Conservation (phyloP, 1,284 basidiomycete genomes). For the Pseudozyma flocculosa region DNA sequence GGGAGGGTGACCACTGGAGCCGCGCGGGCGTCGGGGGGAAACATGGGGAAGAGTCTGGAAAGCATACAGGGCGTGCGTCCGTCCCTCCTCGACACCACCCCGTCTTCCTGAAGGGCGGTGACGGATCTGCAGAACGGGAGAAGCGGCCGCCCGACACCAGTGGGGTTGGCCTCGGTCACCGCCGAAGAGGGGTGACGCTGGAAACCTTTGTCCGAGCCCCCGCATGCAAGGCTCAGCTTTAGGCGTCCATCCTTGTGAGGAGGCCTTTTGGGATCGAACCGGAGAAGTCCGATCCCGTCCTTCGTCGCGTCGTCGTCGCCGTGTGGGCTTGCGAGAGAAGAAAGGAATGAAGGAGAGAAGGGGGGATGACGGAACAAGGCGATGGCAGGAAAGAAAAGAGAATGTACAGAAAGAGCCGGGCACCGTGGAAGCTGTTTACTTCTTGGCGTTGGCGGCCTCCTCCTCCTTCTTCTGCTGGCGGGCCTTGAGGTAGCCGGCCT, state of each 20-base stretch:
- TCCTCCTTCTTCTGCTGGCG: constrained; percentile 71
- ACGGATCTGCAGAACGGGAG: not conserved
- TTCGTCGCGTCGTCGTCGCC: too few relatives aligned
- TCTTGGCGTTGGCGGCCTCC: constrained; percentile 89
- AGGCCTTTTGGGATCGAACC: not conserved
- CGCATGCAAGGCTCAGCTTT: not conserved
- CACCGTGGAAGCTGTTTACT: constrained; percentile 64
- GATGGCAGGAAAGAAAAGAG: constrained; percentile 10
- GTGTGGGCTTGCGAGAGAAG: too few relatives aligned
- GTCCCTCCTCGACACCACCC: not conserved
- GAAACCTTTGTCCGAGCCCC: not conserved
- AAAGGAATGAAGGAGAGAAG: too few relatives aligned
- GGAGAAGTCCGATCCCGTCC: not conserved
- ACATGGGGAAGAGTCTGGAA: not conserved
- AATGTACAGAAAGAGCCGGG: not conserved
- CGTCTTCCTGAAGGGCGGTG: not conserved
- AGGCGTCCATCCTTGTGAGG: not conserved
- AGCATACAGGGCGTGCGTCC: not conserved
- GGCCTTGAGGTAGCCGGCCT: constrained; percentile 83
- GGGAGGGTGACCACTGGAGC: not conserved
- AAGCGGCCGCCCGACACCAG: too few relatives aligned
- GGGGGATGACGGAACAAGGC: constrained; percentile 2
- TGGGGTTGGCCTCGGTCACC: not conserved
- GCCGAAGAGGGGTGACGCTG: not conserved
- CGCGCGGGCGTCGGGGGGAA: not conserved